These are phyloP conservation scores for Aspergillus biplanus DNA, from an alignment of 495 filamentous ascomycete genomes.

Conservation along the genomic window DNA sequence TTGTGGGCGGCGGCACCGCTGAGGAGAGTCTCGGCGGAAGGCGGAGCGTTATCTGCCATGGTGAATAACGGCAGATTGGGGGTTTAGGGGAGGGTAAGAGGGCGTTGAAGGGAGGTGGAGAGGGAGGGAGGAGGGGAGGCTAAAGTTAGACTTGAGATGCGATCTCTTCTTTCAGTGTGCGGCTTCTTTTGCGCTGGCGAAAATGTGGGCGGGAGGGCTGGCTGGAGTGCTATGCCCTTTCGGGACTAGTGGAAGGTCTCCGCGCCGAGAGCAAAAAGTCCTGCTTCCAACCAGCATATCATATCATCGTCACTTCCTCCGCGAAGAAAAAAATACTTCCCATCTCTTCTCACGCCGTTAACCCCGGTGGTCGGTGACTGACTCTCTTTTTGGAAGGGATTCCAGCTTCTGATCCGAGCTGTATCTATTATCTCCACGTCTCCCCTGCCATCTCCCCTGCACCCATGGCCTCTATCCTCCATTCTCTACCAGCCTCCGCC, in stretches of 20 bases:
- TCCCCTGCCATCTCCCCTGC: constrained; percentile 8
- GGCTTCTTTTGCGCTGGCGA: constrained; percentile 34
- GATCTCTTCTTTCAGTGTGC: constrained; percentile 28
- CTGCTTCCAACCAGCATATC: constrained; percentile 23
- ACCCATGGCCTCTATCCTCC: constrained; percentile 43
- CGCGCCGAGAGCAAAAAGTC: constrained; percentile 35
- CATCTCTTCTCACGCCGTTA: constrained; percentile 10
- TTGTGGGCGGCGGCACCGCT: constrained; percentile 55
- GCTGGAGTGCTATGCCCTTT: constrained; percentile 39
- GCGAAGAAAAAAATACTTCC: constrained; percentile 1
- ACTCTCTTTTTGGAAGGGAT: constrained; percentile 1
- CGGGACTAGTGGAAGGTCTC: constrained; percentile 30
- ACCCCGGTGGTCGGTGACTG: constrained; percentile 7
- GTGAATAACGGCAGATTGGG: constrained; percentile 27
- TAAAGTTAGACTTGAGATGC: constrained; percentile 18
- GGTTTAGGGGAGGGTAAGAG: constrained; percentile 22
- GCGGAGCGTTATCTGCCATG: constrained; percentile 70
- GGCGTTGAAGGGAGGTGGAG: constrained; percentile 23
- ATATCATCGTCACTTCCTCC: constrained; percentile 24
- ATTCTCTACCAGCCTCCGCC: constrained; percentile 39
- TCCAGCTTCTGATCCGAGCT: too few species aligned
- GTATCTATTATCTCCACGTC: not conserved
- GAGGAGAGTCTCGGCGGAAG: constrained; percentile 57
- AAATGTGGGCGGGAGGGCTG: constrained; percentile 51
- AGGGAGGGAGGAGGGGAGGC: constrained; percentile 19